phyloP scores from a whole-genome alignment of 2,329 filamentous ascomycete genomes.

The Colletotrichum horii region DNA sequence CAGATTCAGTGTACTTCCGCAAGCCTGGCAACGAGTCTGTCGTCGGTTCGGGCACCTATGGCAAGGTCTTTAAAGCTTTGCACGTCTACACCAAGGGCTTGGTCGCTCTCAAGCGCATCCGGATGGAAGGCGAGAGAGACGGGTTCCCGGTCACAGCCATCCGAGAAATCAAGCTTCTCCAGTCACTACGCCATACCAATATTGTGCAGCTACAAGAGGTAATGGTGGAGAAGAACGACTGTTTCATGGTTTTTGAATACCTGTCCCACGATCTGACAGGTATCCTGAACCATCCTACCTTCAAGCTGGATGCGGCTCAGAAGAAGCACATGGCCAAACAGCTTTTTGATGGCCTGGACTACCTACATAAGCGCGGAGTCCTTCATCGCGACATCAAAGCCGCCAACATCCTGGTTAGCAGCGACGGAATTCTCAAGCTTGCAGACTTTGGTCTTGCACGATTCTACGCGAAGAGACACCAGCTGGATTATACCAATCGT shows the following conservation, averaged over 20 bases:
- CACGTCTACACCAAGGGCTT: conserved; percentile 88
- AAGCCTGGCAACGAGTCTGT: conserved; percentile 98
- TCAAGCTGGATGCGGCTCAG: conserved; percentile 81
- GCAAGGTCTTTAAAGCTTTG: conserved; percentile 92
- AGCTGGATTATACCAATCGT: conserved; percentile 96
- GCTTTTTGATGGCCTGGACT: conserved; percentile 91
- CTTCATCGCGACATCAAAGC: conserved; percentile 98
- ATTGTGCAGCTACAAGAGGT: conserved; percentile 86
- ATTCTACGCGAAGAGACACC: conserved; percentile 91
- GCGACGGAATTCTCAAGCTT: conserved; percentile 85
- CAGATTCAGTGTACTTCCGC: conserved; percentile 90
- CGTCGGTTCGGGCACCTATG: conserved; percentile 93
- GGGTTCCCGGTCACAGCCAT: conserved; percentile 92
- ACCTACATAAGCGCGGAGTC: conserved; percentile 91
- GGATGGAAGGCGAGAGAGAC: conserved; percentile 92
- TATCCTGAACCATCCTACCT: conserved; percentile 91
- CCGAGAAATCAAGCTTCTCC: conserved; percentile 89
- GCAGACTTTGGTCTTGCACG: conserved; percentile 96
- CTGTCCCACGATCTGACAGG: conserved; percentile 95
- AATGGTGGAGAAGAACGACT: conserved; percentile 98
- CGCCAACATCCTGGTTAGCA: conserved; percentile 94
- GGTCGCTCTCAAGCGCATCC: conserved; percentile 87
- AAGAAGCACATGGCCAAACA: conserved; percentile 94
- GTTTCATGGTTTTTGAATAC: conserved; percentile 99
- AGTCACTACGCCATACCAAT: conserved; percentile 82